phyloP scores from a whole-genome alignment of 805 yeast species.

The Pichia californica region DNA sequence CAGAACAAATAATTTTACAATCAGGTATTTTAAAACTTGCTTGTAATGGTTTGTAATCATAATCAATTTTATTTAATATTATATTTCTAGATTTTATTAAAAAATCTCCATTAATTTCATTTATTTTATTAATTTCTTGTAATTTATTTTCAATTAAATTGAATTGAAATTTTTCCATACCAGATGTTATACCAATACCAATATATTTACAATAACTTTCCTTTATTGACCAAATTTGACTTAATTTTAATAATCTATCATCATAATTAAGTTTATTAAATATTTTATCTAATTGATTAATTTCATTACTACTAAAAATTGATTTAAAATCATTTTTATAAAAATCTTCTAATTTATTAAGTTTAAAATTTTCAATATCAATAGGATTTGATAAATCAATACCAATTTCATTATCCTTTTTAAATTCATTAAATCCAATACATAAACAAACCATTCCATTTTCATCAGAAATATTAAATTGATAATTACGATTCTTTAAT shows the following conservation, averaged over 20 bases:
- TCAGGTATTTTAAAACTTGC: constrained; percentile 7
- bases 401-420: constrained; percentile 30
- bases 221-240: constrained; percentile 72
- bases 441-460: constrained; percentile 42
- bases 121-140: too few relatives aligned
- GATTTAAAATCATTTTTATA: constrained; percentile 21
- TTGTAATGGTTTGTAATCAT: constrained; percentile 3
- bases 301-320: constrained; percentile 25
- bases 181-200: constrained; percentile 50
- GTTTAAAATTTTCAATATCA: constrained; percentile 23
- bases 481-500: constrained; percentile 25
- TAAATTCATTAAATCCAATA: constrained; percentile 25
- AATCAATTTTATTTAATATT: neutral
- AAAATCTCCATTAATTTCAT: neutral
- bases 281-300: constrained; percentile 22
- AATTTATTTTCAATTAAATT: too few relatives aligned
- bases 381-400: constrained; percentile 40
- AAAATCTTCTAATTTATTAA: constrained; percentile 16
- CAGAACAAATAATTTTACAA: constrained; percentile 9
- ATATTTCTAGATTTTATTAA: neutral
- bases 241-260: constrained; percentile 30
- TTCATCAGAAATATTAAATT: constrained; percentile 59
- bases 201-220: constrained; percentile 65
- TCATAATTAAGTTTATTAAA: constrained; percentile 6
- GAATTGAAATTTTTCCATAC: constrained; percentile 23